Evolutionary conservation across 2,329 filamentous ascomycete species (phyloP), one percentile per base, ranked within the genome.

Genomic region (Cercospora sp.): DNA sequence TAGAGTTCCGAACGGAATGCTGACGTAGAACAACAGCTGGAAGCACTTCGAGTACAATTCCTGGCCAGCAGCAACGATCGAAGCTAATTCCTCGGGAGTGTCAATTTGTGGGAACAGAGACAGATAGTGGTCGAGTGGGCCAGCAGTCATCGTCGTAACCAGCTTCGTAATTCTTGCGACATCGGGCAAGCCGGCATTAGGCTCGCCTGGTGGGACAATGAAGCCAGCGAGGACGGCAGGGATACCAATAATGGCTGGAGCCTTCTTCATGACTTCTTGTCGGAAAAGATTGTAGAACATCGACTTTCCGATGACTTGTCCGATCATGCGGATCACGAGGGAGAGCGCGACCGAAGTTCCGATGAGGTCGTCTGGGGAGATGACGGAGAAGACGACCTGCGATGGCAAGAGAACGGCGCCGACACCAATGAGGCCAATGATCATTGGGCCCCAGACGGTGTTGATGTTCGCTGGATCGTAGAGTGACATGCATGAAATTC

Each of bases 321-420:
- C 89, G 45, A 91, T 83, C 68, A 90, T 87, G 57, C 89, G 87
- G 71, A 91, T 86, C 30, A 87, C 85, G 55, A 91, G 84, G 0
- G 89, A 90, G 16, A 91, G 81, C 2, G 89, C 88, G 1, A 88
- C 86, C 59, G 90, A 84, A 4, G 89, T 91, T 9, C 87, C 89
- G 70, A 91, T 90, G 5, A 90, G 82, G 66, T 91, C 88, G 73
- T 89, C 86, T 0, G 89, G 88, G 67, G 87, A 90, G 71, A 90
- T 87, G 71, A 91, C 89, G 12, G 87, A 88, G n/a, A 87, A 70
- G 66, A 91, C 88, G 71, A 90, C 88, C 1, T 86, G 87, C 1
- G 86, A 85, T 0, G 89, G 89, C 12, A 91, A 85, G n/a, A 90
- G 85, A 59, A 91, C 88, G 1, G 87, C 89, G 6, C 89, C 89